These are phyloP conservation scores for Lumnitzera littorea DNA, from an alignment of 345 rosid genomes.

Conservation along the genomic window DNA sequence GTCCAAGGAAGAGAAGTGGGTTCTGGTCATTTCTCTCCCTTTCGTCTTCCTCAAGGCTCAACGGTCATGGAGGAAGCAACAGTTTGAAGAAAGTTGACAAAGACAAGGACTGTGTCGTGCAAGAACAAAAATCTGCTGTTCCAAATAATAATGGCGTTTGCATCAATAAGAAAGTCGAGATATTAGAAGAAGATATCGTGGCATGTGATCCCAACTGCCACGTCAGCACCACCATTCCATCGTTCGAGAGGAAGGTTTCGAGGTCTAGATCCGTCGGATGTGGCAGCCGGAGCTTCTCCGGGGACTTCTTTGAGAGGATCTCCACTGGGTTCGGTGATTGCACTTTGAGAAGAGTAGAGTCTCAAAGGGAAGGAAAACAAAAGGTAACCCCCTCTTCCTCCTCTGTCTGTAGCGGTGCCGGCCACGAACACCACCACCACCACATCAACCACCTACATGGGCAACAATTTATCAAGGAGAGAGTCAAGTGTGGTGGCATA, in stretches of 20 bases:
- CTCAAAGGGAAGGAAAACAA: slow-evolving; percentile 79
- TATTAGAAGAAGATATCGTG: slow-evolving; percentile 1
- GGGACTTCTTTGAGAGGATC: slow-evolving; percentile 93
- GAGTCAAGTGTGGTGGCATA: slow-evolving; percentile 87
- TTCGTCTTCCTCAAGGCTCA: slow-evolving; percentile 43
- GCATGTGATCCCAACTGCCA: slow-evolving; percentile 34
- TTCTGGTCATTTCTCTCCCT: slow-evolving; percentile 83
- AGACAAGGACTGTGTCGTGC: too few species aligned
- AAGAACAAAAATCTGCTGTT: too few species aligned
- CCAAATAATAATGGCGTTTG: too few species aligned
- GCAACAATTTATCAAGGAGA: slow-evolving; percentile 42
- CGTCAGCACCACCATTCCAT: slow-evolving; percentile 39
- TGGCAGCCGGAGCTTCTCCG: slow-evolving; percentile 96
- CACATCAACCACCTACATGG: slow-evolving; percentile 6
- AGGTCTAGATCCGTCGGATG: slow-evolving; percentile 99
- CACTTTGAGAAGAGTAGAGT: slow-evolving; percentile 86
- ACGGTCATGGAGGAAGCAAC: slow-evolving; percentile 26
- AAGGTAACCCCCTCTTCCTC: too few species aligned
- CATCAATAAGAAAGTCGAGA: too few species aligned
- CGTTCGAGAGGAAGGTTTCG: slow-evolving; percentile 85
- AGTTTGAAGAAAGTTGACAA: background rate
- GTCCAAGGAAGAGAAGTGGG: slow-evolving; percentile 54
- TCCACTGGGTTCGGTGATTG: slow-evolving; percentile 98
- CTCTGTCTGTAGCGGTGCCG: background rate
- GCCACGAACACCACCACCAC: slow-evolving; percentile 9